Percentiles rank a stretch among this genome's conserved stretches.
phyloP scores from a whole-genome alignment of 2,329 filamentous ascomycete genomes.

The Capronia coronata region DNA sequence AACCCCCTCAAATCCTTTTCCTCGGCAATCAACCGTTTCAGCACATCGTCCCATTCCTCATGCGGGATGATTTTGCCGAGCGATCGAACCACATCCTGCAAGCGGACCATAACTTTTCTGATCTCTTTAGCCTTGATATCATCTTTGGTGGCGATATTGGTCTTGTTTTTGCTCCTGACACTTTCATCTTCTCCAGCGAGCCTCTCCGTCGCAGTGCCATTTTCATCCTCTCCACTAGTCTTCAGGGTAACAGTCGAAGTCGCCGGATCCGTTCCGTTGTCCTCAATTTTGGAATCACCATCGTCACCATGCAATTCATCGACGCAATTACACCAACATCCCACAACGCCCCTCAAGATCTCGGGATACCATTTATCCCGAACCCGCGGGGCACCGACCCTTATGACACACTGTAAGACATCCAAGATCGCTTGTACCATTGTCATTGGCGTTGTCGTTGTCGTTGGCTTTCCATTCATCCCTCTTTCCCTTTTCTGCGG shows the following conservation, averaged over 20 bases:
- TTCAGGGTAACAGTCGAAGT: too few relatives aligned
- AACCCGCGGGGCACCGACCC: constrained; percentile 65
- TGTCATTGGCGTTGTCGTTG: too few relatives aligned
- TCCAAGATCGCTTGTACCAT: constrained; percentile 48
- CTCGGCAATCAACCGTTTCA: constrained; percentile 31
- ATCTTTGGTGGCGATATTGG: too few relatives aligned
- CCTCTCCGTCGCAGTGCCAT: too few relatives aligned
- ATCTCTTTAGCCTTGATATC: not conserved
- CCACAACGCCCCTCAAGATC: constrained; percentile 55
- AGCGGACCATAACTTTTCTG: constrained; percentile 27
- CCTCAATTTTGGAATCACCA: constrained; percentile 10
- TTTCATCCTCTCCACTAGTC: constrained; percentile 20
- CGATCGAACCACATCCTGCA: constrained; percentile 30
- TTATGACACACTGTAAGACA: constrained; percentile 53
- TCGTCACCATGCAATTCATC: constrained; percentile 34
- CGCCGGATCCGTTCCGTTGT: not conserved
- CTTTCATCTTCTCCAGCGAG: too few relatives aligned
- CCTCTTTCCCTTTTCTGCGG: too few relatives aligned
- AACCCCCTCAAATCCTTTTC: constrained; percentile 34
- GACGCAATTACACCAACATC: constrained; percentile 56
- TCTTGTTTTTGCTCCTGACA: not conserved
- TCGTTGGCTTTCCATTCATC: too few relatives aligned
- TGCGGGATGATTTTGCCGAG: constrained; percentile 26
- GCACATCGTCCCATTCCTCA: constrained; percentile 24
- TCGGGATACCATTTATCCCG: constrained; percentile 52